phyloP scores from a whole-genome alignment of 768 basidiomycete genomes.

The Leccinum arenicola region DNA sequence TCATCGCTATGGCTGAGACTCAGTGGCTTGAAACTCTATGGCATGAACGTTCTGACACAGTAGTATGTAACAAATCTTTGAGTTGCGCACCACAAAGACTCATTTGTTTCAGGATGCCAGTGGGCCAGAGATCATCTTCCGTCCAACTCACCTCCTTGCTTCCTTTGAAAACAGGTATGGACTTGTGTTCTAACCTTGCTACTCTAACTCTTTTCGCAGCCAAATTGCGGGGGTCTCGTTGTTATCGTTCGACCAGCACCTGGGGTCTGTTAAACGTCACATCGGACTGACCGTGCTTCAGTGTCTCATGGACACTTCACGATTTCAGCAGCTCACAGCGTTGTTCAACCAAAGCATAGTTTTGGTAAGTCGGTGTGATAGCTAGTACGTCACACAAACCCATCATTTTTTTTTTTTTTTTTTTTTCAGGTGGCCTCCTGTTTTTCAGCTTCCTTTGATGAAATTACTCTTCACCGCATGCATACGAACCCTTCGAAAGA shows the following conservation, averaged over 20 bases:
- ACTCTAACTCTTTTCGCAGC: slow-evolving; percentile 30
- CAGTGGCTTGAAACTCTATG: slow-evolving; percentile 55
- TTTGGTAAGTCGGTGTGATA: slow-evolving; percentile 35
- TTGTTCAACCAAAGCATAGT: slow-evolving; percentile 41
- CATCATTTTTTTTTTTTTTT: slow-evolving; percentile 1
- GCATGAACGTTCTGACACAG: slow-evolving; percentile 22
- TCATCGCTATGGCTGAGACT: slow-evolving; percentile 36
- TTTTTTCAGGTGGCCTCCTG: slow-evolving; percentile 40
- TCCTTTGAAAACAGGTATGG: slow-evolving; percentile 42
- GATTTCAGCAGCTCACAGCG: slow-evolving; percentile 41
- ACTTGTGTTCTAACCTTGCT: neutral
- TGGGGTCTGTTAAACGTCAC: slow-evolving; percentile 36
- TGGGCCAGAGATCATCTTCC: slow-evolving; percentile 44
- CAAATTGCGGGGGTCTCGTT: slow-evolving; percentile 41
- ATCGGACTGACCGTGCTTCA: slow-evolving; percentile 38
- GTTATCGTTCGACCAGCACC: slow-evolving; percentile 38
- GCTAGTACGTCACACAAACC: neutral
- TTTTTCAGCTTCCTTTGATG: slow-evolving; percentile 42
- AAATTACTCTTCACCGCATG: slow-evolving; percentile 15
- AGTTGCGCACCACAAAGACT: neutral
- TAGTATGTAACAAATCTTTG: slow-evolving; percentile 6
- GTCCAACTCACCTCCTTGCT: slow-evolving; percentile 39
- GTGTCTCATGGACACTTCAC: slow-evolving; percentile 35
- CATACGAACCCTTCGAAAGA: slow-evolving; percentile 4
- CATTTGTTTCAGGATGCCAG: slow-evolving; percentile 17